Conservation (phyloP, 768 basidiomycete genomes). For the Phylloporus sp. region DNA sequence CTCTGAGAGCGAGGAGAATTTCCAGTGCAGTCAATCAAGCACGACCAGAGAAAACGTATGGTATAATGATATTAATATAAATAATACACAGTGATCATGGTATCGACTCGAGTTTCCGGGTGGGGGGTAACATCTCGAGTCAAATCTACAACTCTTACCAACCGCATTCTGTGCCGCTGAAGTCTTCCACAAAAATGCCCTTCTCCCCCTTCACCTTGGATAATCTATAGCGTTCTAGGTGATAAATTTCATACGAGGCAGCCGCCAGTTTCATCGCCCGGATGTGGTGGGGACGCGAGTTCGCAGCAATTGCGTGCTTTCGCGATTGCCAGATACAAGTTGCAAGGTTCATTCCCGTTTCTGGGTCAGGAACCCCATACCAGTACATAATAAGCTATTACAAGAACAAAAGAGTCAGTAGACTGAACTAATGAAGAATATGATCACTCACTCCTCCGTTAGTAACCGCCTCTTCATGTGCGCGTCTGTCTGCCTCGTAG, state of each 20-base stretch:
- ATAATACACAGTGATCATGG: not conserved
- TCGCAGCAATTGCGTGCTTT: slow-evolving; percentile 77
- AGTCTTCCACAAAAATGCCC: slow-evolving; percentile 56
- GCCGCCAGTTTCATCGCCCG: slow-evolving; percentile 80
- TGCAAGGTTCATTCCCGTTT: slow-evolving; percentile 82
- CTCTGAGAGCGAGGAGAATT: no score
- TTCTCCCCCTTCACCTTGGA: slow-evolving; percentile 60
- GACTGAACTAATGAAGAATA: not conserved
- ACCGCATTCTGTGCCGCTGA: slow-evolving; percentile 60
- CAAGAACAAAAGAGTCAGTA: slow-evolving; percentile 3
- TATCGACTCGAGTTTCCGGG: not conserved
- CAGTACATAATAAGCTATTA: slow-evolving; percentile 82
- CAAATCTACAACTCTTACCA: slow-evolving; percentile 43
- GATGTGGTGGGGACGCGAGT: slow-evolving; percentile 74
- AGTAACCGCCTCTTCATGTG: slow-evolving; percentile 89
- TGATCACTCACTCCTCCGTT: slow-evolving; percentile 69
- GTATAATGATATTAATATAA: not conserved
- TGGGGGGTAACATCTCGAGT: not conserved
- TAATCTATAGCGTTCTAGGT: slow-evolving; percentile 71
- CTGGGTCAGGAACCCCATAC: slow-evolving; percentile 80
- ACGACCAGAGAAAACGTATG: no score
- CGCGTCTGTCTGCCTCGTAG: slow-evolving; percentile 81
- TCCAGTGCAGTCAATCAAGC: no score
- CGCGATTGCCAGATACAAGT: slow-evolving; percentile 96
- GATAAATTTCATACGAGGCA: slow-evolving; percentile 72